Conservation (phyloP, 306 rosid genomes). For the Benincasa hispida region DNA sequence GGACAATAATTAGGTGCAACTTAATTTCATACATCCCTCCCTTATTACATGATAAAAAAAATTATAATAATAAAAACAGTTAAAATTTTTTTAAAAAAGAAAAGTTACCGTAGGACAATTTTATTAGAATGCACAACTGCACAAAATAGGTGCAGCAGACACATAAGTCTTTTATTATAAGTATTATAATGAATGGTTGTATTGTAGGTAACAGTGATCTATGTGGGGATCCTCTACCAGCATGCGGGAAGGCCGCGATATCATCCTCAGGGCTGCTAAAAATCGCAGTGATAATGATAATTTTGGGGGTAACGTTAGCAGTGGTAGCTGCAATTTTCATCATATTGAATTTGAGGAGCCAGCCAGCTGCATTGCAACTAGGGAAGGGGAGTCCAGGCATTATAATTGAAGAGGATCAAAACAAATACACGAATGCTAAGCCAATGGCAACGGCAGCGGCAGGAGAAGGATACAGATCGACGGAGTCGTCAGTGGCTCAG, state of each 20-base stretch:
- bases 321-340: conserved; percentile 20
- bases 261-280: conserved; percentile 11
- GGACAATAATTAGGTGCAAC: too few relatives aligned
- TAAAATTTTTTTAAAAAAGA: too few relatives aligned
- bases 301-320: conserved; percentile 17
- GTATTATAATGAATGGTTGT: neutral
- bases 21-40: too few relatives aligned
- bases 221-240: conserved; percentile 54
- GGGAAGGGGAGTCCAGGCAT: conserved; percentile 1
- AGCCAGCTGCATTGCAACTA: neutral
- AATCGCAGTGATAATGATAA: conserved; percentile 17
- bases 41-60: too few relatives aligned
- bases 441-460: neutral
- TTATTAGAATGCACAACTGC: too few relatives aligned
- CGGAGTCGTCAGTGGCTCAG: neutral
- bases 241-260: conserved; percentile 13
- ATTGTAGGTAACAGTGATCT: conserved; percentile 37
- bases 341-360: conserved; percentile 14
- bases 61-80: too few relatives aligned
- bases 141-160: too few relatives aligned
- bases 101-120: too few relatives aligned
- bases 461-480: neutral
- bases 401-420: neutral
- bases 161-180: too few relatives aligned
- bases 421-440: neutral